Evolutionary conservation across 129 eudicot genomes (phyloP), one percentile per base, ranked within the genome.

Genomic region (Cynara cardunculus): DNA sequence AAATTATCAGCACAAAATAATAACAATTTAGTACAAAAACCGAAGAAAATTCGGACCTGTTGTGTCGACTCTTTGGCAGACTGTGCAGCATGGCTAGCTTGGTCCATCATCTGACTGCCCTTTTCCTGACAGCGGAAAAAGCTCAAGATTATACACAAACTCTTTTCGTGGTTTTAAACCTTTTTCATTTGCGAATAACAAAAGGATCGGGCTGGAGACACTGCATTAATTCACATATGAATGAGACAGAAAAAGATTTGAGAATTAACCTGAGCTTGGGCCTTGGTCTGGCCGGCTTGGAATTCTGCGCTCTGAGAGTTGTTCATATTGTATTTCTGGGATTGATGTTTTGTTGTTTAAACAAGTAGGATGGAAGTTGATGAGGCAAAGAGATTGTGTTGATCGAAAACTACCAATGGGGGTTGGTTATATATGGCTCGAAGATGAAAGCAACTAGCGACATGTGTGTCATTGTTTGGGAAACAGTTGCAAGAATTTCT

Each of bases 261-360:
- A 35, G 73, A 39, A 31, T 3, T 73, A 26, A 90, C 95, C 90
- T 88, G 75, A 44, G 95, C 81, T 82, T 86, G 82, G 85, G 86
- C 95, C 86, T 88, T 85, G 87, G 92, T 85, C 81, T 88, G 82
- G 70, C 92, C 95, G 32, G 90, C 89, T 73, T 88, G 85, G 86
- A 77, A 83, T 74, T 85, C 85, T 7, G 78, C 69, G 80, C 71
- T 88, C 77, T 86, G 81, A 24, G 79, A 69, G 80, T 65, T 77
- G 77, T 87, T 78, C 92, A 89, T 89, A 9, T 82, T 79, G 41
- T 65, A 14, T 25, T 79, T 44, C 7, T 28, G 75, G 69, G 74
- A 75, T 66, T 74, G 61, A 24, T 74, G 28, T 73, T 73, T 56
- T 31, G 83, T 56, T 80, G 78, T 62, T 72, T 62, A n/a, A 56